Evolutionary conservation across 1,284 basidiomycete genomes (phyloP).

Genomic region (Heterobasidion parviporum): DNA sequence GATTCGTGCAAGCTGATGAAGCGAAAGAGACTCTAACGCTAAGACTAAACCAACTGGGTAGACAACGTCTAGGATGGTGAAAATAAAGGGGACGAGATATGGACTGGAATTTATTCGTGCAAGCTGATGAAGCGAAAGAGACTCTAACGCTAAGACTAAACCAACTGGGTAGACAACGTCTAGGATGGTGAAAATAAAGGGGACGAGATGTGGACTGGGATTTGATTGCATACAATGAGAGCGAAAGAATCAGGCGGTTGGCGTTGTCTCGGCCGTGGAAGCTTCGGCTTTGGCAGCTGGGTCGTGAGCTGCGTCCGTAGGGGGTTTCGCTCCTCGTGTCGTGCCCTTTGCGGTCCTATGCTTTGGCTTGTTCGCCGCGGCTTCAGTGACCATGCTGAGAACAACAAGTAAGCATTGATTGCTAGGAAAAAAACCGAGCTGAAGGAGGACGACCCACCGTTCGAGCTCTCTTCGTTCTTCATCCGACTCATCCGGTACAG

Average conservation of each 20-base stretch:
- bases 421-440: background rate
- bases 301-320: background rate
- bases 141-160: too few relatives aligned
- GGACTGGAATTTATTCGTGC: too few relatives aligned
- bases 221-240: background rate
- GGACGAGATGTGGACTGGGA: too few relatives aligned
- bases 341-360: background rate
- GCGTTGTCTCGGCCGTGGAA: background rate
- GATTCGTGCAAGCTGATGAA: too few relatives aligned
- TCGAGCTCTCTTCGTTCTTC: constrained; percentile 90
- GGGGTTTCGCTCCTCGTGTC: background rate
- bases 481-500: constrained; percentile 81
- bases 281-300: background rate
- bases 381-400: constrained; percentile 61
- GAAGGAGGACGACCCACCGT: constrained; percentile 40
- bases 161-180: too few relatives aligned
- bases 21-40: too few relatives aligned
- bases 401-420: background rate
- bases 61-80: too few relatives aligned
- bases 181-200: too few relatives aligned
- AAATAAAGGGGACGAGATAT: too few relatives aligned
- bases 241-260: background rate
- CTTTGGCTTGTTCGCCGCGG: constrained; percentile 25
- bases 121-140: too few relatives aligned
- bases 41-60: too few relatives aligned